Evolutionary conservation across 768 basidiomycete genomes (phyloP).

Genomic region (Hericium rajendrae): DNA sequence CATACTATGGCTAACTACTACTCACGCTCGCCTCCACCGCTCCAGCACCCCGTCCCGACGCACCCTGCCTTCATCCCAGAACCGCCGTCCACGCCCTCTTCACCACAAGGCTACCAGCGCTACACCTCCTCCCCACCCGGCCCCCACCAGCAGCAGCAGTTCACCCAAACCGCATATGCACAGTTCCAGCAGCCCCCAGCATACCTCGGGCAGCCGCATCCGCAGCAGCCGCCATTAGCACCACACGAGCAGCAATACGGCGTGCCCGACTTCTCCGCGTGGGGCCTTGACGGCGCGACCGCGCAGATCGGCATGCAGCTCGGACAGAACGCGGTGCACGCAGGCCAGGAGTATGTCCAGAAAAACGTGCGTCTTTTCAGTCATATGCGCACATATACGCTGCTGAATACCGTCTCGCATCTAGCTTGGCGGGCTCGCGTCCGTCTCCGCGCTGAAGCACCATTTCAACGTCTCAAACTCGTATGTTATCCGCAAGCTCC

Average conservation of each 20-base stretch:
- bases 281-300: conserved; percentile 88
- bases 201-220: conserved; percentile 16
- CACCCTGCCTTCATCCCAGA: conserved; percentile 82
- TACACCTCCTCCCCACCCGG: conserved; percentile 53
- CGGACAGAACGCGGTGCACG: conserved; percentile 82
- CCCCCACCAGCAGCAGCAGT: conserved; percentile 26
- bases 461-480: conserved; percentile 95
- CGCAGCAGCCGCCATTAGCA: background rate
- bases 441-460: conserved; percentile 69
- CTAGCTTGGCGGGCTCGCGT: conserved; percentile 76
- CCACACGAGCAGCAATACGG: conserved; percentile 20
- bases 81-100: conserved; percentile 65
- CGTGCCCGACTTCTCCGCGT: conserved; percentile 48
- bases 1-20: conserved; percentile 17
- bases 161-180: conserved; percentile 30
- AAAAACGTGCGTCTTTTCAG: conserved; percentile 58
- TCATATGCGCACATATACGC: background rate
- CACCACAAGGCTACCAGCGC: conserved; percentile 68
- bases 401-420: conserved; percentile 1
- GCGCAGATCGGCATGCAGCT: conserved; percentile 96
- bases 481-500: conserved; percentile 87
- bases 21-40: conserved; percentile 61
- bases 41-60: conserved; percentile 83
- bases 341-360: conserved; percentile 93
- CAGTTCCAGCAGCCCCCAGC: conserved; percentile 39